Conservation (phyloP, 805 yeast genomes). For the Candida sonorensis region DNA sequence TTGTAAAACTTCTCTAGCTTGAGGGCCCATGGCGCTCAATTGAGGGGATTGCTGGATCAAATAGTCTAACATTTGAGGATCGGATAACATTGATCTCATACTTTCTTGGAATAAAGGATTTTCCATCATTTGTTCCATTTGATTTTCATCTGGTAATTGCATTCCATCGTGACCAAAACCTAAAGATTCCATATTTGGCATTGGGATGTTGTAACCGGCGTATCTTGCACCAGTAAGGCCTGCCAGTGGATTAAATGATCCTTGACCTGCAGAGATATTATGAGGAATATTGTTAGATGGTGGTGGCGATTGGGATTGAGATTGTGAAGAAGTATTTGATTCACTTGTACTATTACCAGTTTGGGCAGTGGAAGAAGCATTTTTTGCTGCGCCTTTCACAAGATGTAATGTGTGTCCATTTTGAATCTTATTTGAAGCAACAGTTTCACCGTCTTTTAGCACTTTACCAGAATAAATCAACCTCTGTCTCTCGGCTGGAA, state of each 20-base stretch:
- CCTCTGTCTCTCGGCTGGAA: slow-evolving; percentile 77
- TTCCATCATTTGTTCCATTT: slow-evolving; percentile 66
- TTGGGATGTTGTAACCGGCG: slow-evolving; percentile 78
- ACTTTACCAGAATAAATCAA: slow-evolving; percentile 92
- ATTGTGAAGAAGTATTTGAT: slow-evolving; percentile 14
- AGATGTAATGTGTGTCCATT: slow-evolving; percentile 83
- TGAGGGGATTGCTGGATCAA: slow-evolving; percentile 81
- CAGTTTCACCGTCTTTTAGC: slow-evolving; percentile 72
- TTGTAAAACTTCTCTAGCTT: slow-evolving; percentile 78
- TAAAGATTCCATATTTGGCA: slow-evolving; percentile 61
- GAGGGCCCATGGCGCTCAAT: slow-evolving; percentile 81
- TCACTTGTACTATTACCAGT: slow-evolving; percentile 20
- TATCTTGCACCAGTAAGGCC: slow-evolving; percentile 93
- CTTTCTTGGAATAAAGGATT: slow-evolving; percentile 77
- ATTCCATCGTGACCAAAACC: slow-evolving; percentile 89
- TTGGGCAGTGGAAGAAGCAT: slow-evolving; percentile 10
- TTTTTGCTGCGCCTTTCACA: slow-evolving; percentile 66
- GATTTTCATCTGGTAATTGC: slow-evolving; percentile 73
- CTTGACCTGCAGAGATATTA: slow-evolving; percentile 81
- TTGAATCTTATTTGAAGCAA: slow-evolving; percentile 73
- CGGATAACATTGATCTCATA: slow-evolving; percentile 73
- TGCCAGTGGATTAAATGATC: slow-evolving; percentile 83
- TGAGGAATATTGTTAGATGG: slow-evolving; percentile 47
- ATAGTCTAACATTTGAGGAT: slow-evolving; percentile 84
- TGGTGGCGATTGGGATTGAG: slow-evolving; percentile 14